Evolutionary conservation across 2,329 filamentous ascomycete species (phyloP), one percentile per base, ranked within the genome.

Genomic region (Trichoderma sp.): DNA sequence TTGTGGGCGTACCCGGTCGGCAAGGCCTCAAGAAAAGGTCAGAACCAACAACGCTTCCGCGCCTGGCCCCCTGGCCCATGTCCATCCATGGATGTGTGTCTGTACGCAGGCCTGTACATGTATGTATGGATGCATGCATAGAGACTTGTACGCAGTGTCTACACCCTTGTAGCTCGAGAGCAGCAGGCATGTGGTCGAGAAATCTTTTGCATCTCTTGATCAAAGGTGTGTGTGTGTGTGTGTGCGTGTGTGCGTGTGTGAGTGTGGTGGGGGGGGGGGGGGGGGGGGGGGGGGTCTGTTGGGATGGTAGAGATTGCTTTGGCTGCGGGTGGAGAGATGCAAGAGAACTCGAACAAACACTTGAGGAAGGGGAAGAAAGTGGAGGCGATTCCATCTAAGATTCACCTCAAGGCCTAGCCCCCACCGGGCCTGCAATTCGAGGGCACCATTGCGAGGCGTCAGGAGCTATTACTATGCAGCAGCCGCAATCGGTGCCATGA

Each of bases 1-100:
- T 30, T 58, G 63, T 67, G 64, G 68, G 58, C 39, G 56, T 61
- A 69, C 46, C 54, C 68, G 63, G 68, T 69, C 58, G 68, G 63
- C 55, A 69, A 63, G 60, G 54, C 58, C 55, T 67, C 26, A 32
- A 58, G n/a, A 18, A 6, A 43, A 63, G 37, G 34, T 63, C 43
- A 64, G 59, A 68, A 70, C 68, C 68, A 70, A 70, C 68, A 70
- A 64, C 58, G 54, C 58, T 58, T 59, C 37, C 24, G 59, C 68
- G 59, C 67, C 63, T 63, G 70, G 65, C 65, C 69, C 69, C 68
- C 66, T 59, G 66, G 68, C 49, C 69, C 70, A 63, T 71, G 69
- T 65, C 39, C 37, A 68, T 63, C 37, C 30, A 13, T 21, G 34
- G n/a, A 52, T 52, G 51, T 30, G 18, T 46, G 52, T 49, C n/a